Base-by-base conservation (phyloP, 1,284 basidiomycete genomes). In the Sanguinoderma infundibulare region DNA sequence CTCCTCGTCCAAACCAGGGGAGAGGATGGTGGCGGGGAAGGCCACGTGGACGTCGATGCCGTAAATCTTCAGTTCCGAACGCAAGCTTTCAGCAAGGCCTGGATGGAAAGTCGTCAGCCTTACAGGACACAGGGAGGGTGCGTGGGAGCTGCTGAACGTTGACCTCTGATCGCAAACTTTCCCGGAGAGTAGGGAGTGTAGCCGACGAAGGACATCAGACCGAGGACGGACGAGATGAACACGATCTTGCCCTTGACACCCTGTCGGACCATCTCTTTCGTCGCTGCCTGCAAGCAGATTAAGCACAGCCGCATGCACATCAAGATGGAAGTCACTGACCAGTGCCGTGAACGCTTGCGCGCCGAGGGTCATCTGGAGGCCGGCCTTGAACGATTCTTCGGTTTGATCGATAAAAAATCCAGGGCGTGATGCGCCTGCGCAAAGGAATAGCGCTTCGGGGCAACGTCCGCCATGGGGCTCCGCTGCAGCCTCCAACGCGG, bases 51-150 rank as follows among this genome's bases (percentile, higher is more conserved):
- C 87, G 47, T 82, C 79, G 72, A 96, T 93, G 56, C 83, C 84
- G 72, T 95, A 94, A 0, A 98, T 79, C 61, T 89, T 77, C 55
- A 96, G 79, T 72, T 98, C 96, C 47, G 87, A 90, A 17, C 92
- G 89, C n/a, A 98, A 81, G 0, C 89, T 83, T 69, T 98, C 96
- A 12, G 94, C 94, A 1, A 98, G 85, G 34, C 92, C 94, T 95
- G 17, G 5, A 14, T 7, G n/a, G 47, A 28, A 7, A n/a, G 9
- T 12, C 24, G 32, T 36, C 26, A 34, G 42, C 42, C 17, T 34
- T 15, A 22, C 28, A 39, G 54, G 17, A 72, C 47, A 62, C 61
- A 3, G 15, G 15, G 15, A 12, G 64, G 24, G 17, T n/a, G 20
- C 17, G 30, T 2, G 72, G n/a, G n/a, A n/a, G n/a, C n/a, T n/a